A percentile compares a stretch with the other conserved stretches of the same genome.
These are phyloP conservation scores for Gossypium thurberi DNA, from an alignment of 345 rosid genomes.

Conservation along the genomic window DNA sequence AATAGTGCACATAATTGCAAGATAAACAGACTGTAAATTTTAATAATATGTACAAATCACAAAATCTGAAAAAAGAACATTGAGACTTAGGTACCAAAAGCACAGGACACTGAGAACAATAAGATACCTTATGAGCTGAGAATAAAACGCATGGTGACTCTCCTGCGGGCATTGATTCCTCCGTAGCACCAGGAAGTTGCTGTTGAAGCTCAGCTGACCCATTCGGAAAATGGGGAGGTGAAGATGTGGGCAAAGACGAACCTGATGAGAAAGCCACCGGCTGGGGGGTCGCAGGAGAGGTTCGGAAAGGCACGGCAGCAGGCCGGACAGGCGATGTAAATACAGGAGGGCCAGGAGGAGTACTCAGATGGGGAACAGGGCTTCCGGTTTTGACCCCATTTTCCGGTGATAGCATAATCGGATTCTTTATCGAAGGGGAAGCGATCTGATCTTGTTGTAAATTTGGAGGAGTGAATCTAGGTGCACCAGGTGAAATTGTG, in stretches of 20 bases:
- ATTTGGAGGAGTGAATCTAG: constrained; percentile 56
- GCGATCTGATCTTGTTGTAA: constrained; percentile 51
- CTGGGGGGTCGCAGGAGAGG: constrained; percentile 89
- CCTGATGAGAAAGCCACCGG: constrained; percentile 75
- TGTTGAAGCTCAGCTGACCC: constrained; percentile 31
- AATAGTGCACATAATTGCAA: background rate
- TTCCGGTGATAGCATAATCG: constrained; percentile 47
- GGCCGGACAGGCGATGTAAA: constrained; percentile 86
- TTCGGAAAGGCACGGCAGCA: constrained; percentile 91
- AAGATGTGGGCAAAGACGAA: constrained; percentile 70
- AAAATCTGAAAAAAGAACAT: constrained; percentile 31
- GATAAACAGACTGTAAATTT: background rate
- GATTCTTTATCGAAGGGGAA: constrained; percentile 48
- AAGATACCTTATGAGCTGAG: constrained; percentile 74
- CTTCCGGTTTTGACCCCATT: constrained; percentile 64
- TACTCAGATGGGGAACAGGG: constrained; percentile 70
- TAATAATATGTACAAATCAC: background rate
- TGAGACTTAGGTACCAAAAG: too few relatives aligned
- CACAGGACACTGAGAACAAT: too few relatives aligned
- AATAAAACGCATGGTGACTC: constrained; percentile 64
- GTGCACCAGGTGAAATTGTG: constrained; percentile 38
- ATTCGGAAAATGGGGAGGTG: constrained; percentile 74
- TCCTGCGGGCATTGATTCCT: constrained; percentile 36
- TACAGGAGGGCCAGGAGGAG: constrained; percentile 91
- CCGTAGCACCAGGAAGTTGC: constrained; percentile 29